phyloP scores from a whole-genome alignment of 768 basidiomycete species.

The Mycena galopus region DNA sequence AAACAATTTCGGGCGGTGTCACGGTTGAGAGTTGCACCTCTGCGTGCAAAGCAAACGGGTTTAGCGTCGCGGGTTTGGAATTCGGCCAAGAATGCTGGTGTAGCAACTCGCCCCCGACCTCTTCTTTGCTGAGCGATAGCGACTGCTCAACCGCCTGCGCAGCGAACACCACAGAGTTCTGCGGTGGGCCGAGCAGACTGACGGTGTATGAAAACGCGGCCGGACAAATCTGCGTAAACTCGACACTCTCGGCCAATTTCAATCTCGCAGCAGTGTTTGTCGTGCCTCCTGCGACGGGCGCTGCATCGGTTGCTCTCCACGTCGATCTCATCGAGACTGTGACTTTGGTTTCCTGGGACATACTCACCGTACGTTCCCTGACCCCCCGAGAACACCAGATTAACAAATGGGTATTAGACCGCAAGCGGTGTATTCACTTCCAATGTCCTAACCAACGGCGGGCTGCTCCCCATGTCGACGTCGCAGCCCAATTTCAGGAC shows the following conservation, averaged over 20 bases:
- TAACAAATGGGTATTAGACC: conserved; percentile 5
- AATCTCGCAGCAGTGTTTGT: conserved; percentile 30
- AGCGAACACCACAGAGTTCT: conserved; percentile 36
- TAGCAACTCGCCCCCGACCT: conserved; percentile 17
- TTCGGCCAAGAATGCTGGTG: conserved; percentile 50
- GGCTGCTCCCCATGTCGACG: conserved; percentile 17
- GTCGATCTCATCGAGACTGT: conserved; percentile 31
- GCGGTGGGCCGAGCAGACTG: conserved; percentile 32
- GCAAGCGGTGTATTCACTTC: conserved; percentile 26
- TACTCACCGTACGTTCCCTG: conserved; percentile 26
- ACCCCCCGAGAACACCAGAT: background rate
- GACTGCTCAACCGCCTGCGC: conserved; percentile 33
- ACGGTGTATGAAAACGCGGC: conserved; percentile 22
- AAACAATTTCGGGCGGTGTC: conserved; percentile 44
- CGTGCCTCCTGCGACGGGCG: conserved; percentile 19
- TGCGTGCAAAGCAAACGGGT: conserved; percentile 55
- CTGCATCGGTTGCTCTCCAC: conserved; percentile 15
- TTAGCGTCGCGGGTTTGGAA: conserved; percentile 56
- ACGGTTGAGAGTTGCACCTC: conserved; percentile 56
- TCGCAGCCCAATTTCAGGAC: conserved; percentile 31
- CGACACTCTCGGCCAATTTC: conserved; percentile 20
- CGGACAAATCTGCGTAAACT: conserved; percentile 13
- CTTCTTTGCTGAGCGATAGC: conserved; percentile 10
- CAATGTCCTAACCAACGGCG: conserved; percentile 25
- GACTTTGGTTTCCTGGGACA: conserved; percentile 17